Percentiles rank a stretch among this genome's conserved stretches.
Evolutionary conservation across 2,329 filamentous ascomycete species (phyloP).

Genomic region (Kalaharituber pfeilii): DNA sequence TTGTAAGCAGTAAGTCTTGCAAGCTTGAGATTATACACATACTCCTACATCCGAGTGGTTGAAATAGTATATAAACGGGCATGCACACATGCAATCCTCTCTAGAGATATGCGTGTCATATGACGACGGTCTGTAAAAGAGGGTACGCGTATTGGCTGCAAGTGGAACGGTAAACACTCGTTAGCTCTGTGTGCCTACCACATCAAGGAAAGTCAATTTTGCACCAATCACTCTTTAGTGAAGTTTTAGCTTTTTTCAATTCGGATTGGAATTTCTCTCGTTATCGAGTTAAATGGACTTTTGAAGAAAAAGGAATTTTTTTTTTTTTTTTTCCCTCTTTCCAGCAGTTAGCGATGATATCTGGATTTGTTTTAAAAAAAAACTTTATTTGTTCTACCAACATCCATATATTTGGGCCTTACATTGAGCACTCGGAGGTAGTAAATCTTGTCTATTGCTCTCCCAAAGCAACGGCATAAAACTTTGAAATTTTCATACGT

Average conservation of each 20-base stretch:
- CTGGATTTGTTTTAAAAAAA: too few species aligned
- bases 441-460: conserved; percentile 8
- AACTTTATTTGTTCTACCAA: too few species aligned
- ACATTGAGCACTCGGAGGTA: conserved; percentile 13
- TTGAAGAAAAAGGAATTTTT: too few species aligned
- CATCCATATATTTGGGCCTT: too few species aligned
- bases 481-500: too few species aligned
- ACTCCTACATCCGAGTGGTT: conserved; percentile 19
- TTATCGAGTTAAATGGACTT: conserved; percentile 12
- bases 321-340: too few species aligned
- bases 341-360: too few species aligned
- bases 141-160: conserved; percentile 20
- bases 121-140: conserved; percentile 19
- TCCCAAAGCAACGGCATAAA: conserved; percentile 13
- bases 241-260: conserved; percentile 13
- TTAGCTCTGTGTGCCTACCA: background rate
- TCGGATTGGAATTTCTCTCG: conserved; percentile 13
- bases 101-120: conserved; percentile 9
- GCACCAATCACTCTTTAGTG: conserved; percentile 15
- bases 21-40: too few species aligned
- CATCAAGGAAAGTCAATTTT: background rate
- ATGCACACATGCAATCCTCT: conserved; percentile 21
- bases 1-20: background rate
- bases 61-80: conserved; percentile 23
- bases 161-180: background rate